These are phyloP conservation scores for Shiraia bambusicola DNA, from an alignment of 2,329 filamentous ascomycete species.

Conservation along the genomic window DNA sequence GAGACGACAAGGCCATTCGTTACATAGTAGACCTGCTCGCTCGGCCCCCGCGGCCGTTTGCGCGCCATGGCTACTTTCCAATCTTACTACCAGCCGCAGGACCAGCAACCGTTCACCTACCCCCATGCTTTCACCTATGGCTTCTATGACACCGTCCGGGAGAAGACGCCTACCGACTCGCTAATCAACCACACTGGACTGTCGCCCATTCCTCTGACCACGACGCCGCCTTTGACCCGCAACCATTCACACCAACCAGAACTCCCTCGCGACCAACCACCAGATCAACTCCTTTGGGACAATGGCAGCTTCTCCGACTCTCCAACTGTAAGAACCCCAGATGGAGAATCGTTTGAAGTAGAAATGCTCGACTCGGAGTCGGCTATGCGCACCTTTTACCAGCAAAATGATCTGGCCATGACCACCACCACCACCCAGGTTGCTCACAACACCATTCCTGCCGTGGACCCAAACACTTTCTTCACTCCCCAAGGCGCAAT, in stretches of 20 bases:
- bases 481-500: slow-evolving; percentile 24
- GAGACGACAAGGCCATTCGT: slow-evolving; percentile 21
- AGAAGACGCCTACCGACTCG: slow-evolving; percentile 40
- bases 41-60: slow-evolving; percentile 22
- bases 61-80: slow-evolving; percentile 36
- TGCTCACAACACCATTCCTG: slow-evolving; percentile 22
- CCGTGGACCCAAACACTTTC: slow-evolving; percentile 24
- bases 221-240: slow-evolving; percentile 36
- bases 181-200: slow-evolving; percentile 36
- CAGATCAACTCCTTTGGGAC: slow-evolving; percentile 36
- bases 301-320: slow-evolving; percentile 39
- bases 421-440: slow-evolving; percentile 31
- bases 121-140: slow-evolving; percentile 22
- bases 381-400: slow-evolving; percentile 28
- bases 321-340: slow-evolving; percentile 39
- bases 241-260: slow-evolving; percentile 35
- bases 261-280: slow-evolving; percentile 26
- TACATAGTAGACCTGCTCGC: slow-evolving; percentile 21
- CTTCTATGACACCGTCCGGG: slow-evolving; percentile 27
- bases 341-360: slow-evolving; percentile 36
- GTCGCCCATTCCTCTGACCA: slow-evolving; percentile 39
- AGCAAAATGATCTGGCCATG: slow-evolving; percentile 25
- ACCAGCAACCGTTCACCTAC: slow-evolving; percentile 23
- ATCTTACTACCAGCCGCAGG: slow-evolving; percentile 21
- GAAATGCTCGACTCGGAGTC: slow-evolving; percentile 37